These are phyloP conservation scores for Nicotiana noctiflora DNA, from an alignment of 257 asterid genomes.

Conservation along the genomic window DNA sequence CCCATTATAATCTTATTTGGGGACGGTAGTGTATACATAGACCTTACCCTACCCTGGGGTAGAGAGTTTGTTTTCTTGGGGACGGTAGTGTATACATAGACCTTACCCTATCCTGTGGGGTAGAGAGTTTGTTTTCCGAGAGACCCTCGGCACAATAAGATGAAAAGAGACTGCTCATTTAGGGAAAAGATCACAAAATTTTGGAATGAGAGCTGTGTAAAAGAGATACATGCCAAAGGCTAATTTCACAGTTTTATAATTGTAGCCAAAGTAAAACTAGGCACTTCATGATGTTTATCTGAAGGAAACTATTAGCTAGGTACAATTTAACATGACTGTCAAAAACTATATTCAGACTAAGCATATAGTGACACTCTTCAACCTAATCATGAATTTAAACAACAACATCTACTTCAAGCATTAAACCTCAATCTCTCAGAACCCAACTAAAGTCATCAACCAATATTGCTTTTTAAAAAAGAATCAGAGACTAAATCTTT, in stretches of 20 bases:
- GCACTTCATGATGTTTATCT: not conserved
- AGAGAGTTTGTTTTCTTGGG: no score
- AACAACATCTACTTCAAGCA: not conserved
- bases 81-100: no score
- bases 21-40: no score
- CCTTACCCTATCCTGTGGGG: no score
- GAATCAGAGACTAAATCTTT: not conserved
- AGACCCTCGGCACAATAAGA: no score
- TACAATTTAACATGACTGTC: not conserved
- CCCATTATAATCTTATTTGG: no score
- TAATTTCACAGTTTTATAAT: not conserved
- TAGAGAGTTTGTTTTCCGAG: no score
- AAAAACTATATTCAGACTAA: not conserved
- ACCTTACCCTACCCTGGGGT: no score
- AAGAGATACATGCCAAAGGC: not conserved
- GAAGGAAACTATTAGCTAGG: not conserved
- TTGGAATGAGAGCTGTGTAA: not conserved
- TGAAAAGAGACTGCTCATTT: not conserved
- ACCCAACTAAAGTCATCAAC: not conserved
- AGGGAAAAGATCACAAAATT: not conserved
- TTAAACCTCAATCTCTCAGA: not conserved
- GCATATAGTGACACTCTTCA: no score
- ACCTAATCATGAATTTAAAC: not conserved
- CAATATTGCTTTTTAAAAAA: not conserved
- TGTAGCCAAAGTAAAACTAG: not conserved